Conservation (phyloP, 2,329 filamentous ascomycete species). For the Trichothecium roseum region DNA sequence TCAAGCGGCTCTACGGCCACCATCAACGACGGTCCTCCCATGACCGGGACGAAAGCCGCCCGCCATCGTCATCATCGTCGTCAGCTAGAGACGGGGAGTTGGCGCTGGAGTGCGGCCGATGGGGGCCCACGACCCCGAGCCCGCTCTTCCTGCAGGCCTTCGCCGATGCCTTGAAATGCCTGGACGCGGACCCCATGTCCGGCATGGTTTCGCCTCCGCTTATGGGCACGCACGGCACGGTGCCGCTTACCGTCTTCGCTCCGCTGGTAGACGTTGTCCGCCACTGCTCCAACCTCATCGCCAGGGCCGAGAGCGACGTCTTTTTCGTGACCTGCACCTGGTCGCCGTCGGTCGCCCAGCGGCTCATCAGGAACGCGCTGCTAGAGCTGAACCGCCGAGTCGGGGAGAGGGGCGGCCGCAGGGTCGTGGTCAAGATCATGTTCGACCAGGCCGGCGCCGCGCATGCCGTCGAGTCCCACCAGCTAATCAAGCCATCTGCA, state of each 20-base stretch:
- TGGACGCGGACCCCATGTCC: conserved; percentile 38
- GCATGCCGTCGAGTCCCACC: conserved; percentile 57
- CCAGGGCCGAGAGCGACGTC: conserved; percentile 60
- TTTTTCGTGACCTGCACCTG: conserved; percentile 69
- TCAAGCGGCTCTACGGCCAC: conserved; percentile 42
- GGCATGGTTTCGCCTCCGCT: conserved; percentile 42
- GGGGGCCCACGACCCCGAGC: conserved; percentile 53
- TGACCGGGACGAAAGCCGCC: conserved; percentile 7
- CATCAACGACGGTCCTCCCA: conserved; percentile 3
- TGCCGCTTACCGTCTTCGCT: conserved; percentile 57
- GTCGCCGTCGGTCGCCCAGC: conserved; percentile 58
- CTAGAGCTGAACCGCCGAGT: conserved; percentile 58
- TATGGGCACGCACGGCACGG: conserved; percentile 45
- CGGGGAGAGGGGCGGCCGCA: conserved; percentile 38
- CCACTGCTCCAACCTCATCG: conserved; percentile 70
- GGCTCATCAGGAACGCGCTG: conserved; percentile 57
- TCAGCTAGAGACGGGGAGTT: conserved; percentile 10
- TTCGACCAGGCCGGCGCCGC: conserved; percentile 61
- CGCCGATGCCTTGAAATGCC: conserved; percentile 49
- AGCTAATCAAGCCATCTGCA: conserved; percentile 44
- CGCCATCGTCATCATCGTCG: conserved; percentile 6
- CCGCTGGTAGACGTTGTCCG: conserved; percentile 52
- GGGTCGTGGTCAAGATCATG: conserved; percentile 60
- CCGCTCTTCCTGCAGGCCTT: conserved; percentile 60
- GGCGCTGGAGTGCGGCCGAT: conserved; percentile 54